Base-by-base conservation (phyloP, 202 grass and related monocot genomes). In the Dendrocalamus latiflorus region DNA sequence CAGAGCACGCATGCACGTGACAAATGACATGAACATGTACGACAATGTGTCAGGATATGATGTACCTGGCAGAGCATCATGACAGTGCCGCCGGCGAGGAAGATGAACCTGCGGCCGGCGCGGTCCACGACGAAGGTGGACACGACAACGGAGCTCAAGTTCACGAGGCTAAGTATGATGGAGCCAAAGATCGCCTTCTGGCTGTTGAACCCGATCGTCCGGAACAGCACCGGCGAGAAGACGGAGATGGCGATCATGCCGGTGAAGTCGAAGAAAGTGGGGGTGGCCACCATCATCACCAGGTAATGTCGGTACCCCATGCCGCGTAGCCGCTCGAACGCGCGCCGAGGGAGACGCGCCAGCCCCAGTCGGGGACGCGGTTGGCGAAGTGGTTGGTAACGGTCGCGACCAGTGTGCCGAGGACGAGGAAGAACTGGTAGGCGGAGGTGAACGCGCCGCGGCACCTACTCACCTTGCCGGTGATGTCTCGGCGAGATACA, bases 191-290 rank as follows among this genome's bases (percentile, higher is more conserved):
- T 76, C 10, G 86, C 79, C 60, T 72, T 81, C 68, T 91, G 70
- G 66, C 24, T 86, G 48, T 18, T 67, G 78, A 91, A 91, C 11
- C 90, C 90, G 8, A 91, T 34, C 0, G 89, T 91, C n/a, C 80
- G 62, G 82, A 91, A 91, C 33, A 91, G 65, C 76, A 91, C 77
- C 10, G 86, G 89, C 10, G 89, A 48, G 74, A 88, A 91, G 34
- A 91, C 72, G 60, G 65, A 15, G 78, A 88, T 66, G 74, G 86
- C 78, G 67, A 86, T 75, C 73, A 91, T 88, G 21, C 90, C 90
- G 25, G 86, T 91, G 51, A 91, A 79, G 43, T 85, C 78, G 49
- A 82, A 87, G 68, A 84, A 84, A 0, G 69, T 72, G 2, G 86
- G 81, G 43, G 80, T 75, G 69, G 76, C 86, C 60, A 80, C 59